Evolutionary conservation across 1,284 basidiomycete species (phyloP).

Genomic region (Microbotryum lychnidis-dioicae): DNA sequence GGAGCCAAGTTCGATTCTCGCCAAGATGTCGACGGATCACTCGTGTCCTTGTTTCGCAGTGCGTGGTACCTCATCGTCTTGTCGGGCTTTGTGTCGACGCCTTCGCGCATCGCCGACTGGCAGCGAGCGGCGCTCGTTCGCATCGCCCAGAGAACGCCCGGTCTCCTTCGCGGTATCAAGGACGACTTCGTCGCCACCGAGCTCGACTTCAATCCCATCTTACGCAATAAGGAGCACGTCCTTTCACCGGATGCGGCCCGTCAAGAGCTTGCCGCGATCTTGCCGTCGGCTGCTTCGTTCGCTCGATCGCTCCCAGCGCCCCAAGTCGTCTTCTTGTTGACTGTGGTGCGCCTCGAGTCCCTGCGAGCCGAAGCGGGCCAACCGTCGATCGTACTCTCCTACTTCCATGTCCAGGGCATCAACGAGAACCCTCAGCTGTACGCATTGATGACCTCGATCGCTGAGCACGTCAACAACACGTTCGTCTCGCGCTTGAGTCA

Average conservation of each 20-base stretch:
- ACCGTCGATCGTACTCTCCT: slow-evolving; percentile 73
- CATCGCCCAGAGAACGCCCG: slow-evolving; percentile 81
- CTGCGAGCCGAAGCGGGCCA: slow-evolving; percentile 72
- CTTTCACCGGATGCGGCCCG: slow-evolving; percentile 30
- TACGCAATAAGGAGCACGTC: slow-evolving; percentile 38
- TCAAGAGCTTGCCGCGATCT: slow-evolving; percentile 42
- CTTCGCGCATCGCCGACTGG: slow-evolving; percentile 54
- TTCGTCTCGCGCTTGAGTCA: slow-evolving; percentile 61
- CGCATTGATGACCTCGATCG: slow-evolving; percentile 73
- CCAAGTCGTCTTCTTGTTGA: slow-evolving; percentile 77
- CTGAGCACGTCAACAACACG: slow-evolving; percentile 48
- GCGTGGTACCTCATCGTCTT: slow-evolving; percentile 89
- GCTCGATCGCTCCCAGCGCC: slow-evolving; percentile 68
- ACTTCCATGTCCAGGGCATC: slow-evolving; percentile 81
- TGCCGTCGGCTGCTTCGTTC: slow-evolving; percentile 63
- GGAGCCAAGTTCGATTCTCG: slow-evolving; percentile 66
- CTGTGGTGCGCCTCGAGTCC: slow-evolving; percentile 82
- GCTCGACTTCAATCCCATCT: slow-evolving; percentile 85
- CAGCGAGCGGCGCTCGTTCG: slow-evolving; percentile 63
- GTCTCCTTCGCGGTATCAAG: slow-evolving; percentile 70
- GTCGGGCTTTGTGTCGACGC: slow-evolving; percentile 59
- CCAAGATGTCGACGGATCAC: slow-evolving; percentile 46
- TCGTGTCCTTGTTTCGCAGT: slow-evolving; percentile 80
- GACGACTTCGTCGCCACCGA: slow-evolving; percentile 81
- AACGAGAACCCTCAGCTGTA: slow-evolving; percentile 61